Evolutionary conservation across 495 filamentous ascomycete genomes (phyloP), one percentile per base, ranked within the genome.

Genomic region (Penicillium soppii): DNA sequence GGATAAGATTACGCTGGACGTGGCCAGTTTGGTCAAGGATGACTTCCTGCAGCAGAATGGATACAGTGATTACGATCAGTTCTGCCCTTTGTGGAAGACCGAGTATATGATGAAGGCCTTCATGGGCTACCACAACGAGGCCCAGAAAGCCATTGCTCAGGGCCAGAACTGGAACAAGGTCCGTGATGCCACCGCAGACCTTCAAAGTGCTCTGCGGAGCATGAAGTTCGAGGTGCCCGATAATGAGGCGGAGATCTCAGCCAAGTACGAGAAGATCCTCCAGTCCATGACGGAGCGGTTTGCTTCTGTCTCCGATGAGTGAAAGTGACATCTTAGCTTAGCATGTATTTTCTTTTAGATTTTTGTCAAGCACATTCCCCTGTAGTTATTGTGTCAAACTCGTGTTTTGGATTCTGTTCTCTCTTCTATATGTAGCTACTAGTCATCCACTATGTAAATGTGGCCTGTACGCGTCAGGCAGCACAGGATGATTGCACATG

Each of bases 81-180:
- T 94, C 82, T 99, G 94, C 67, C 94, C 94, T 27, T 78, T 99
- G 65, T 99, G 92, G 92, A 99, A 99, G 83, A 99, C 94, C 4
- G 85, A 92, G 65, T 99, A 95, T 82, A 97, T 99, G 94, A 99
- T 99, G 94, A 96, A 94, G 80, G 84, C 86, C 39, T 96, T 99
- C 83, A 91, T 97, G 83, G 88, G 85, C 43, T 99, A 91, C 80
- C 90, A 96, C 59, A 95, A 99, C 67, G 94, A 99, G 74, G 85
- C 89, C 9, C 94, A 97, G 70, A 97, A 96, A 79, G 92, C 91
- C 1, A 75, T 99, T 61, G 81, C 88, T 15, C 88, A 95, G 61
- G 94, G 94, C 46, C 86, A 89, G 63, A 87, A 72, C 69, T 99
- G 94, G 94, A 71, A 73, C 62, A 97, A 94, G 82, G 85, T 97